Percentiles rank a stretch among this genome's conserved stretches.
Evolutionary conservation across 2,329 filamentous ascomycete genomes (phyloP).

Genomic region (Colletotrichum sp.): DNA sequence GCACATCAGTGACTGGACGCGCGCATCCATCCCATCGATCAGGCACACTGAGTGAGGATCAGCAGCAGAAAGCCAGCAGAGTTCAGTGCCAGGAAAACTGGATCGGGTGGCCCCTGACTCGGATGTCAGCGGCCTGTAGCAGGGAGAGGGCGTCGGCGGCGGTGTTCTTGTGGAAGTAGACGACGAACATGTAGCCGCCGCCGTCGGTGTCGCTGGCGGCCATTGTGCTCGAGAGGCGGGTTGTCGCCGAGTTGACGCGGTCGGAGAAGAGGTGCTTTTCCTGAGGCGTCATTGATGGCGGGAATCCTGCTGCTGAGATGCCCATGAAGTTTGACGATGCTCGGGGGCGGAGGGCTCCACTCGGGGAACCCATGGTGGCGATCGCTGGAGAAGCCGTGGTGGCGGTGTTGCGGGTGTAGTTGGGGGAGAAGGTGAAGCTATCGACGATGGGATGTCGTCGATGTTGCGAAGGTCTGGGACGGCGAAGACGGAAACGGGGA

Average conservation of each 20-base stretch:
- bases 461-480: background rate
- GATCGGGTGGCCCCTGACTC: constrained; percentile 13
- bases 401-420: background rate
- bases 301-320: constrained; percentile 9
- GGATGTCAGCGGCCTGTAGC: constrained; percentile 13
- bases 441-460: background rate
- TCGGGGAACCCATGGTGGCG: constrained; percentile 19
- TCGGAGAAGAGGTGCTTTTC: constrained; percentile 16
- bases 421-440: background rate
- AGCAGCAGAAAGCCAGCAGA: background rate
- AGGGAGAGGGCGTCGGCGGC: constrained; percentile 13
- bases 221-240: constrained; percentile 16
- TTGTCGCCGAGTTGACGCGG: constrained; percentile 13
- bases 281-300: constrained; percentile 10
- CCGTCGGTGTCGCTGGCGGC: constrained; percentile 1
- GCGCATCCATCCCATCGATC: background rate
- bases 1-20: background rate
- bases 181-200: constrained; percentile 7
- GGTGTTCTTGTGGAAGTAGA: constrained; percentile 18
- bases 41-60: background rate
- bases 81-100: constrained; percentile 17
- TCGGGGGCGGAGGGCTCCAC: constrained; percentile 15
- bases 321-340: constrained; percentile 19
- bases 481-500: background rate
- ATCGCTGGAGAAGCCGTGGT: constrained; percentile 19